These are phyloP conservation scores for Zelonia costaricensis DNA, from an alignment of 208 protist species.

Conservation along the genomic window DNA sequence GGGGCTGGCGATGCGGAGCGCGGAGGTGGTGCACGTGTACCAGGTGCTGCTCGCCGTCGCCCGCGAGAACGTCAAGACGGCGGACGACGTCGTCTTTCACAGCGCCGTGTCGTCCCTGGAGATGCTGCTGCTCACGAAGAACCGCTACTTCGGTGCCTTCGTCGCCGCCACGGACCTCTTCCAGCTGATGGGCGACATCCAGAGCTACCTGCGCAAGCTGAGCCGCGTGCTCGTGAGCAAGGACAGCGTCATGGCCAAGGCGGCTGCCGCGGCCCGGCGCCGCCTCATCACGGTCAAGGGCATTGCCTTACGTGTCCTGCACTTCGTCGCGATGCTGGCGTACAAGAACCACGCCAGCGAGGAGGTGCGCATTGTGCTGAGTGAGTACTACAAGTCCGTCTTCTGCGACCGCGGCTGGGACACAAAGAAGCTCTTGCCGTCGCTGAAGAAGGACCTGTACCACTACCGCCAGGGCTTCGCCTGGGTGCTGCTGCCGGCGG, in stretches of 20 bases:
- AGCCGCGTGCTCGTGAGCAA: constrained; percentile 50
- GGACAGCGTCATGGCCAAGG: constrained; percentile 43
- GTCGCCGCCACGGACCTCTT: constrained; percentile 66
- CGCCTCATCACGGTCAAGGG: constrained; percentile 70
- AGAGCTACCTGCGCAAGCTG: constrained; percentile 87
- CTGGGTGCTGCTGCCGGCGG: constrained; percentile 75
- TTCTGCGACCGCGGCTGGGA: constrained; percentile 91
- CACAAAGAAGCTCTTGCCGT: constrained; percentile 63
- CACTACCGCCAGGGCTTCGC: constrained; percentile 89
- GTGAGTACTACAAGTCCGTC: constrained; percentile 90
- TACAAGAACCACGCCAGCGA: constrained; percentile 89
- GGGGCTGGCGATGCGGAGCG: constrained; percentile 62
- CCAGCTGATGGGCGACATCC: constrained; percentile 85
- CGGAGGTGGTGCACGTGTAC: constrained; percentile 75
- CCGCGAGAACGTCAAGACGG: constrained; percentile 78
- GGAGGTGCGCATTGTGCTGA: constrained; percentile 76
- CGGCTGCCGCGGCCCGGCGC: constrained; percentile 46
- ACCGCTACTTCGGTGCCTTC: constrained; percentile 87
- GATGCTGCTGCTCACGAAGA: constrained; percentile 75
- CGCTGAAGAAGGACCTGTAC: constrained; percentile 83
- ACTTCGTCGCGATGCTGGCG: constrained; percentile 82
- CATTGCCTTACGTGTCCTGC: constrained; percentile 71
- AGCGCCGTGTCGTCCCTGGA: constrained; percentile 61
- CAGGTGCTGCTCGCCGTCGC: constrained; percentile 86
- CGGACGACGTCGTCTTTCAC: constrained; percentile 83